phyloP scores from a whole-genome alignment of 2,329 filamentous ascomycete species.

The Hypoxylon sp. region DNA sequence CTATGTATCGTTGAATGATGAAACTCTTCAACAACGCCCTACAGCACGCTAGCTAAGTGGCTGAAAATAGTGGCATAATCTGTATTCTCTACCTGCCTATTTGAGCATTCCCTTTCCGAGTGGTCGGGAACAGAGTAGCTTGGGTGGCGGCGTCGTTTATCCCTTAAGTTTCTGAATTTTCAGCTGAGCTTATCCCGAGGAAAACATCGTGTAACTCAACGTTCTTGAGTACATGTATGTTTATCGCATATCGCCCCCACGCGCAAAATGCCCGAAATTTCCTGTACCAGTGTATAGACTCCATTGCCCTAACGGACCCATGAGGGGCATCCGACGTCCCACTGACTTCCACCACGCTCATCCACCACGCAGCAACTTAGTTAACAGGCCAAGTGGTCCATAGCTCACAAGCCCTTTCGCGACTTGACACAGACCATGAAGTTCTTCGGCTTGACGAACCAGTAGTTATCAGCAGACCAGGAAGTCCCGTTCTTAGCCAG shows the following conservation, averaged over 20 bases:
- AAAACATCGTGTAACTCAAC: background rate
- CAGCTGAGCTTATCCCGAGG: background rate
- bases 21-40: background rate
- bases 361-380: background rate
- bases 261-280: background rate
- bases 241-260: background rate
- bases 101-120: conserved; percentile 15
- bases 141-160: background rate
- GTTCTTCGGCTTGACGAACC: conserved; percentile 46
- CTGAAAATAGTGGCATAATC: conserved; percentile 12
- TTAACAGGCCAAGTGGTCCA: background rate
- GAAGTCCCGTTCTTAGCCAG: background rate
- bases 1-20: conserved; percentile 9
- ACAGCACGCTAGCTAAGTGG: conserved; percentile 1
- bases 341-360: background rate
- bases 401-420: background rate
- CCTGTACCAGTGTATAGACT: background rate
- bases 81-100: conserved; percentile 17
- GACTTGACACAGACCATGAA: conserved; percentile 29
- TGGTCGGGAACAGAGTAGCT: conserved; percentile 1
- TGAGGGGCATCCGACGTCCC: background rate
- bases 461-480: conserved; percentile 38
- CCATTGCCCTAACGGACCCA: background rate
- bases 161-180: background rate
- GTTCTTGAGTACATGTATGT: background rate